Evolutionary conservation across 2,329 filamentous ascomycete genomes (phyloP), one percentile per base, ranked within the genome.

Genomic region (Talaromyces sp.): DNA sequence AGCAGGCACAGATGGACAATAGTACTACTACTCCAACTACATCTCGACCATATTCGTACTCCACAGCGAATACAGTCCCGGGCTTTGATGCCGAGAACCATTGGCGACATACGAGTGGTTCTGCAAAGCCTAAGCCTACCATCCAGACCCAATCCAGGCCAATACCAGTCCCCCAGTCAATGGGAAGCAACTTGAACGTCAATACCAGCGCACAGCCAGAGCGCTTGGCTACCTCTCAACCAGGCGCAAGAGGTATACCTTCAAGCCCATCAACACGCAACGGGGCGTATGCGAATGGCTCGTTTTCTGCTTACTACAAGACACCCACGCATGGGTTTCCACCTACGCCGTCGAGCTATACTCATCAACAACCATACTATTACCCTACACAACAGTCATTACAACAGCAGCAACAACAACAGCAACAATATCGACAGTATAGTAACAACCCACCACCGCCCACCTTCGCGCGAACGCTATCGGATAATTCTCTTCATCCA

Each of bases 301-400:
- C 55, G 18, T 33, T 28, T 28, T 42, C 62, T 1, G 57, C 50
- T 21, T 63, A 57, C 28, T 55, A 46, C 21, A 58, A 31, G 8
- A 40, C 58, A 33, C n/a, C 61, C 9, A 37, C 62, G 18, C 48
- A 44, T 62, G 67, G 59, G 40, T 59, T 46, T 67, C 64, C 50
- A 37, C n/a, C 33, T 58, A 42, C 60, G 31, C 33, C 64, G 12
- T 37, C 46, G 16, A 48, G 46, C 54, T 37, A 62, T 59, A 63
- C 48, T 58, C 63, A 64, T n/a, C 55, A 59, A 21, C 61, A 64
- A 8, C 21, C 60, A 7, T 62, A 58, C n/a, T 61, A 56, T 12
- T 69, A 67, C 14, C 39, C 66, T 63, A n/a, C 42, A 44, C n/a
- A 66, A 65, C 52, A 66, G 64, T 46, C 64, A 33, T 46, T n/a